phyloP scores from a whole-genome alignment of 2,329 filamentous ascomycete species.

The Grosmannia serpens region DNA sequence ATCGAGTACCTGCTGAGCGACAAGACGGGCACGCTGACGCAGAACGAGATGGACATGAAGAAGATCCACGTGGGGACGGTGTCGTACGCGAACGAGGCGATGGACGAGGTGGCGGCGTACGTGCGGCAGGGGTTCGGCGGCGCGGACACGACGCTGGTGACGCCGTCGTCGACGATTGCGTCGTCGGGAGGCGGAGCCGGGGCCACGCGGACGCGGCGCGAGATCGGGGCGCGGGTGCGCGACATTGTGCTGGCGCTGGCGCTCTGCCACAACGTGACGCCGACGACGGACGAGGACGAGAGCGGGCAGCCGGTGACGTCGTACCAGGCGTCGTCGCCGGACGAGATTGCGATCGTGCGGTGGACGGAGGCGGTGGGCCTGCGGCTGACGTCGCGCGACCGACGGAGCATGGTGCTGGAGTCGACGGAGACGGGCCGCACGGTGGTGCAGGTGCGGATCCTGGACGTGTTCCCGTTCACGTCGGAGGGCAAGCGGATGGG shows the following conservation, averaged over 20 bases:
- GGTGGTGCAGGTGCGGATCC: conserved; percentile 75
- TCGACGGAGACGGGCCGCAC: conserved; percentile 60
- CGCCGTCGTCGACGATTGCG: conserved; percentile 61
- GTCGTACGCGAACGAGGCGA: conserved; percentile 95
- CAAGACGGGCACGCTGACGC: conserved; percentile 95
- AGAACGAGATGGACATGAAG: conserved; percentile 98
- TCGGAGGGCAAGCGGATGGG: conserved; percentile 98
- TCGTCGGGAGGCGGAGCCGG: conserved; percentile 34
- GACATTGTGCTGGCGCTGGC: conserved; percentile 88
- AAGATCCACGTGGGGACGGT: conserved; percentile 98
- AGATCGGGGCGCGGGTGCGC: conserved; percentile 86
- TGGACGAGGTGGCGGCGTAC: conserved; percentile 90
- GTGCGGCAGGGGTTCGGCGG: conserved; percentile 70
- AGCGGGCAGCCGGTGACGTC: conserved; percentile 66
- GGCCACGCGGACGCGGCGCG: conserved; percentile 74
- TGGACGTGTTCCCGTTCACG: conserved; percentile 95
- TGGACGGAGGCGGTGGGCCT: conserved; percentile 93
- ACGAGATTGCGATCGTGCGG: conserved; percentile 93
- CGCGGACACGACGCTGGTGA: conserved; percentile 45
- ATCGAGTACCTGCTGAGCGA: conserved; percentile 95
- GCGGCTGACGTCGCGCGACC: conserved; percentile 72
- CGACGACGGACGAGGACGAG: conserved; percentile 66
- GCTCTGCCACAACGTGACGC: conserved; percentile 94
- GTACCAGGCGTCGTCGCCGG: conserved; percentile 93
- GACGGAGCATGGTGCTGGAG: conserved; percentile 73